Conservation (phyloP, 176 grass and related monocot species). For the Carex scoparia region DNA sequence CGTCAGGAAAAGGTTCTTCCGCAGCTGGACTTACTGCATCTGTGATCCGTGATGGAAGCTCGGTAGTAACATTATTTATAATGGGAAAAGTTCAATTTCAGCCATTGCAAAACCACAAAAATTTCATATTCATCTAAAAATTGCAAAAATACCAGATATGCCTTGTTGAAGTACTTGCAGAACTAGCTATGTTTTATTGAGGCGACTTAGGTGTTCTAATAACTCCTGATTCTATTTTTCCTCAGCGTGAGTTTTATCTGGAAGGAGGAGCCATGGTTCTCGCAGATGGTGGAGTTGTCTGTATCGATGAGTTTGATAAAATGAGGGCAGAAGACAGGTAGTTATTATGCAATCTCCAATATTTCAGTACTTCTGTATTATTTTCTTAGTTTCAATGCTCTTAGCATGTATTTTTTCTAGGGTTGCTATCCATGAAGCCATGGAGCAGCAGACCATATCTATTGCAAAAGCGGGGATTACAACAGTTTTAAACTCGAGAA, state of each 20-base stretch:
- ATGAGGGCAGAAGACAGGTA: conserved; percentile 99
- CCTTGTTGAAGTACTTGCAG: background rate
- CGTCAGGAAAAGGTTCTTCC: conserved; percentile 98
- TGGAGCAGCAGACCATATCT: conserved; percentile 99
- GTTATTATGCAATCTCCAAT: background rate
- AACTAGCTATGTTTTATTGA: background rate
- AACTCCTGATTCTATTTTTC: background rate
- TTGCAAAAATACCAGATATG: background rate
- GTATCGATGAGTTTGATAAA: conserved; percentile 98
- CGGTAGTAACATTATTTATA: conserved; percentile 42
- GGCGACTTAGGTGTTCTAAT: background rate
- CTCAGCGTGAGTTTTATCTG: conserved; percentile 97
- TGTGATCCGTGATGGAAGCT: conserved; percentile 79
- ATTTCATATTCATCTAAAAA: background rate
- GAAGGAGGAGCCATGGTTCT: conserved; percentile 99
- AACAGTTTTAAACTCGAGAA: conserved; percentile 93
- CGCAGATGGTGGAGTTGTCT: conserved; percentile 93
- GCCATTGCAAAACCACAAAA: background rate
- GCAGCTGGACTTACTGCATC: conserved; percentile 94
- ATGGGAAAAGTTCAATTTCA: background rate
- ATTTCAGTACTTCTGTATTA: background rate
- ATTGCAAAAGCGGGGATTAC: conserved; percentile 98
- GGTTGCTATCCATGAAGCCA: conserved; percentile 97
- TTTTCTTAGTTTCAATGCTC: background rate
- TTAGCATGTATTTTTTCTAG: conserved; percentile 29